Base-by-base conservation (phyloP, 306 rosid genomes). In the Alnus rubra region DNA sequence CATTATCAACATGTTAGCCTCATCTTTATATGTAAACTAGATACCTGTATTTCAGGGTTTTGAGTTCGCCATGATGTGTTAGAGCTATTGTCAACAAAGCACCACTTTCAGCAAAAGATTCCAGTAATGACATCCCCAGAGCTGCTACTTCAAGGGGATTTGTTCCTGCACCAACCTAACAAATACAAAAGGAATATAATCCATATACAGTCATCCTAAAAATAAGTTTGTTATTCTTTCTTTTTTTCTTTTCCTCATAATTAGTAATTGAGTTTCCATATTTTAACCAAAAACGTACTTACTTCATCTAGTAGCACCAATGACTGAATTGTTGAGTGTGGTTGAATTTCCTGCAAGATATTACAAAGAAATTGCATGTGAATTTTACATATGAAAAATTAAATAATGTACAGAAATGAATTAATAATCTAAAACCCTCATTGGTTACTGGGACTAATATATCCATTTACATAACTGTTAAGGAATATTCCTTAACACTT, bases 61-160 rank as follows among this genome's bases (percentile, higher is more conserved):
- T 95, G 71, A 95, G 95, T 83, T 92, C 98, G 1, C 98, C 98
- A 19, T 92, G 98, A 85, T 95, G 98, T 71, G 98, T 95, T 31
- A 98, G 92, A 62, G 98, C 98, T 60, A 95, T 87, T 65, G 98
- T 91, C 88, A 92, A 83, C 69, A 87, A 84, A 82, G 90, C 86
- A 80, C 97, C 93, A 71, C 78, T 88, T 75, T 91, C 81, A 64
- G 98, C 93, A 83, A 95, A 90, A 60, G 95, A 90, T 89, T 95
- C 98, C 85, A 95, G 82, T 39, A 95, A 65, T 37, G 98, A 87
- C 97, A 92, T 88, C 76, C 97, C 98, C 60, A 95, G 90, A 33
- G 98, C 98, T 50, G 98, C 98, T 88, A 98, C 98, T 88, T 92
- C 98, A 60, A 92, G 89, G 55, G 98, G 98, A 80, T 95, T 95